These are phyloP conservation scores for Chloropicon primus DNA, from an alignment of 139 green algal species.

Conservation along the genomic window DNA sequence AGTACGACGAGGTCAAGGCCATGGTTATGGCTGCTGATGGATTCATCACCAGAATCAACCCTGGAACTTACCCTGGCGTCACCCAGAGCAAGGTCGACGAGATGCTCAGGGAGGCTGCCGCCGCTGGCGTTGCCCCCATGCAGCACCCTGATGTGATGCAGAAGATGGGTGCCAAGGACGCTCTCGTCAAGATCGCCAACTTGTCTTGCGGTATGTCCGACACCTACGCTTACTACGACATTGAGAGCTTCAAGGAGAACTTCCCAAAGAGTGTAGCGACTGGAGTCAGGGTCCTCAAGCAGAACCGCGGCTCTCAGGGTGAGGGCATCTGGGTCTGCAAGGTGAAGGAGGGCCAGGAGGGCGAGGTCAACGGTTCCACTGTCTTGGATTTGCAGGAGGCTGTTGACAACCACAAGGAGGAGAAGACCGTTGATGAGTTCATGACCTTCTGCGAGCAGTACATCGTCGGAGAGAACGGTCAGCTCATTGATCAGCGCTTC, in stretches of 20 bases:
- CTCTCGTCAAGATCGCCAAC: conserved; percentile 21
- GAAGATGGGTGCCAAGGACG: conserved; percentile 21
- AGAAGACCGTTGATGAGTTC: conserved; percentile 1
- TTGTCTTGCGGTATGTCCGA: conserved; percentile 18
- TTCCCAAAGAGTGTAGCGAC: conserved; percentile 18
- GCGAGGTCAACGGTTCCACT: conserved; percentile 8
- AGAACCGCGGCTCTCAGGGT: conserved; percentile 20
- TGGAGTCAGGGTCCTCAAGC: conserved; percentile 21
- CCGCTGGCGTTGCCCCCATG: neutral
- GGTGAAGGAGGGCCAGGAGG: conserved; percentile 13
- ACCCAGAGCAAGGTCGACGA: conserved; percentile 9
- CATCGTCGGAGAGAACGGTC: conserved; percentile 7
- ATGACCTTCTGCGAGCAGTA: conserved; percentile 2
- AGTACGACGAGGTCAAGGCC: neutral
- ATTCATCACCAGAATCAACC: conserved; percentile 21
- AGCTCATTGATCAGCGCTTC: conserved; percentile 25
- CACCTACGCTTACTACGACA: conserved; percentile 23
- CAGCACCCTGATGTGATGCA: conserved; percentile 2
- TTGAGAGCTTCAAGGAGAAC: conserved; percentile 8
- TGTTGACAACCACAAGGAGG: conserved; percentile 16
- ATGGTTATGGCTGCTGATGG: conserved; percentile 4
- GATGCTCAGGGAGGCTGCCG: neutral
- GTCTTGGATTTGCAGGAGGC: conserved; percentile 5
- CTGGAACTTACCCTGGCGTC: conserved; percentile 12
- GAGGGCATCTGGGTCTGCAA: conserved; percentile 26